Evolutionary conservation across 169 alveolate genomes (phyloP).

Genomic region (Plasmodium sp.): DNA sequence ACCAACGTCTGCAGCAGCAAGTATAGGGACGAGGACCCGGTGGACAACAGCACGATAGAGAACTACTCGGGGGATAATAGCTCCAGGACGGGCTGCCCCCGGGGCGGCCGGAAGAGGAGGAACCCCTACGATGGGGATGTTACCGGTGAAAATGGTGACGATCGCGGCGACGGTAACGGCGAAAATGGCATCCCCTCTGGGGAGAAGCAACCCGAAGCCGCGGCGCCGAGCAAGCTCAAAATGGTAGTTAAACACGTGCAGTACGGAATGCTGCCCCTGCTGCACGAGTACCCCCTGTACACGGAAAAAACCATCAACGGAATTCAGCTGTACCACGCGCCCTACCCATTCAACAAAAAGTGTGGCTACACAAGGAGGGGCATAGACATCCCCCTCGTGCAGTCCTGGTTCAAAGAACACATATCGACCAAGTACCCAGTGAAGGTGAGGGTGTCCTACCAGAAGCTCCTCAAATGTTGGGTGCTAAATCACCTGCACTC

Average conservation of each 20-base stretch:
- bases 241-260: slow-evolving; percentile 18
- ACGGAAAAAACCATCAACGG: slow-evolving; percentile 83
- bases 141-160: not conserved
- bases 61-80: slow-evolving; percentile 20
- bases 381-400: slow-evolving; percentile 97
- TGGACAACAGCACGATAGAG: slow-evolving; percentile 42
- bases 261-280: slow-evolving; percentile 77
- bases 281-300: slow-evolving; percentile 77
- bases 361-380: slow-evolving; percentile 97
- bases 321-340: slow-evolving; percentile 95
- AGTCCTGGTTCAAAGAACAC: slow-evolving; percentile 99
- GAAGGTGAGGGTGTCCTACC: slow-evolving; percentile 98
- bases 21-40: not conserved
- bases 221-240: not conserved
- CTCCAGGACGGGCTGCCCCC: not conserved
- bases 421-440: slow-evolving; percentile 98
- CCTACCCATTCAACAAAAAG: slow-evolving; percentile 98
- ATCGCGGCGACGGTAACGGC: not conserved
- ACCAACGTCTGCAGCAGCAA: slow-evolving; percentile 34
- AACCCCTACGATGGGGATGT: slow-evolving; percentile 5
- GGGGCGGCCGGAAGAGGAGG: slow-evolving; percentile 4
- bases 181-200: not conserved
- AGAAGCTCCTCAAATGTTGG: slow-evolving; percentile 98
- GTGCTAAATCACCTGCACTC: slow-evolving; percentile 96
- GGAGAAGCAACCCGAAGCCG: not conserved